These are phyloP conservation scores for Ogataea wickerhamii DNA, from an alignment of 805 yeast genomes.

Conservation along the genomic window DNA sequence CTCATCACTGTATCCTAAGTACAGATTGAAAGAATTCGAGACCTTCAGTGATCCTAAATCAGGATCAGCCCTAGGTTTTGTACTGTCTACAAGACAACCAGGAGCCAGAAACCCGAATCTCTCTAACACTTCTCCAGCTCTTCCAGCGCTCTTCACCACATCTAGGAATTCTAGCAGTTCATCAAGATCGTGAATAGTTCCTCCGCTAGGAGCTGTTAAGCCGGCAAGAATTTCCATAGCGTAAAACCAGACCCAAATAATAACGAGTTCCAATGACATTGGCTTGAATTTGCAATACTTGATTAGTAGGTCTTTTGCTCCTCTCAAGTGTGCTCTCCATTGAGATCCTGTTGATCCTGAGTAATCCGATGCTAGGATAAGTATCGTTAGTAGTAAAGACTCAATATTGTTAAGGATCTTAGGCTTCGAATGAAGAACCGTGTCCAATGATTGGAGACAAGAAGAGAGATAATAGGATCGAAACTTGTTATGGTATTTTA, in stretches of 20 bases:
- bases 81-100: conserved; percentile 17
- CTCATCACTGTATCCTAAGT: conserved; percentile 35
- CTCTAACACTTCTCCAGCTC: conserved; percentile 21
- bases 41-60: conserved; percentile 7
- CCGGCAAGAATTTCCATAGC: conserved; percentile 61
- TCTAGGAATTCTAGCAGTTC: conserved; percentile 42
- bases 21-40: conserved; percentile 26
- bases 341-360: conserved; percentile 55
- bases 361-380: conserved; percentile 61
- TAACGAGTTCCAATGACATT: conserved; percentile 33
- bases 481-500: conserved; percentile 51
- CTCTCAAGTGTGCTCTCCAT: conserved; percentile 67
- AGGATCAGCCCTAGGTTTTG: background rate
- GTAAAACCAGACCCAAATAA: conserved; percentile 54
- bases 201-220: conserved; percentile 54
- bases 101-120: conserved; percentile 30
- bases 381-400: conserved; percentile 63
- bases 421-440: conserved; percentile 40
- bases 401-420: conserved; percentile 56
- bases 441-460: conserved; percentile 59
- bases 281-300: conserved; percentile 40
- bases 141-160: conserved; percentile 24
- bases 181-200: conserved; percentile 49
- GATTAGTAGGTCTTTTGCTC: conserved; percentile 61
- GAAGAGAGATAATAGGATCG: conserved; percentile 59